Percentiles rank a stretch among this genome's conserved stretches.
These are phyloP conservation scores for Xerocomus spinulosus DNA, from an alignment of 768 basidiomycete genomes.

Conservation along the genomic window DNA sequence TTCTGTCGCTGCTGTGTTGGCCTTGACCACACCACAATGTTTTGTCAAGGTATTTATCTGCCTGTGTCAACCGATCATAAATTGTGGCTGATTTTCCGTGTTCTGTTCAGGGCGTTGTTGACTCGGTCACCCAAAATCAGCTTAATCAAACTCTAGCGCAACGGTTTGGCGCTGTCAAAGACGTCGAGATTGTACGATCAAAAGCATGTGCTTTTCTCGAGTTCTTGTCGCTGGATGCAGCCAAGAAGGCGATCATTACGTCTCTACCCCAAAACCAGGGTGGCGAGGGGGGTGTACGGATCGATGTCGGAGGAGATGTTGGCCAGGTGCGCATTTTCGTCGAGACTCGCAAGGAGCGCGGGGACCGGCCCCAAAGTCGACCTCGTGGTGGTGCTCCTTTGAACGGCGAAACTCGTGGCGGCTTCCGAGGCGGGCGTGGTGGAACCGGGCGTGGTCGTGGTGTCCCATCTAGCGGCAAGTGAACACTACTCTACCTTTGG, in stretches of 20 bases:
- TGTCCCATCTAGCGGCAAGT: conserved; percentile 27
- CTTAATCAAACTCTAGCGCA: conserved; percentile 48
- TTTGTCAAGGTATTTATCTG: conserved; percentile 77
- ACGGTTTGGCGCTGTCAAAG: conserved; percentile 80
- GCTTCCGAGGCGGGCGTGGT: conserved; percentile 44
- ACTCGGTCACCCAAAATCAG: conserved; percentile 50
- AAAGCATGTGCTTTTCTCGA: conserved; percentile 97
- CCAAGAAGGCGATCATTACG: conserved; percentile 79
- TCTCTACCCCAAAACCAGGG: conserved; percentile 63
- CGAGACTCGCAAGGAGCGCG: conserved; percentile 89
- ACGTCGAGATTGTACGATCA: conserved; percentile 79
- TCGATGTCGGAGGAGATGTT: conserved; percentile 59
- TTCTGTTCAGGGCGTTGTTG: conserved; percentile 61
- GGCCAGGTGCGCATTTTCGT: conserved; percentile 59
- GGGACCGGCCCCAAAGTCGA: conserved; percentile 65
- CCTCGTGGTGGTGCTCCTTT: conserved; percentile 58
- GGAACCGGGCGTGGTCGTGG: conserved; percentile 42
- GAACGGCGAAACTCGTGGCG: conserved; percentile 45
- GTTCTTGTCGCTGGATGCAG: conserved; percentile 70
- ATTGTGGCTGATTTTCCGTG: background rate
- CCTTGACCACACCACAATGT: conserved; percentile 68
- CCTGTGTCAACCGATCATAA: background rate
- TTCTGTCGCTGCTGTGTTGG: conserved; percentile 50
- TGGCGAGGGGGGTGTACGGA: conserved; percentile 84
- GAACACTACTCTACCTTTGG: conserved; percentile 1